Conservation (phyloP, 495 filamentous ascomycete species). For the Filosporella fistucella region DNA sequence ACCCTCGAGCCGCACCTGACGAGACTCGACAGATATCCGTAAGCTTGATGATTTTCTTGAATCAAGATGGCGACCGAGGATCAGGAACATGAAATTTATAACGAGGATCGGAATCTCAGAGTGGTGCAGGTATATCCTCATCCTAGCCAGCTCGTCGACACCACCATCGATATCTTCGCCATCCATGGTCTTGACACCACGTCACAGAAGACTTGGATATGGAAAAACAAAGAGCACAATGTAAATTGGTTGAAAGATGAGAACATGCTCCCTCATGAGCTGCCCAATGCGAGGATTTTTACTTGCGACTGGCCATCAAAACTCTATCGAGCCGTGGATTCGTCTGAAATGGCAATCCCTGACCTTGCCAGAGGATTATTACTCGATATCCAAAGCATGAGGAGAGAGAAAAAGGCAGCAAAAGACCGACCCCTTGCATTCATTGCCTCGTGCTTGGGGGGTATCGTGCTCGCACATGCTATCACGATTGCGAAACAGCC, state of each 20-base stretch:
- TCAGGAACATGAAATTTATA: too few relatives aligned
- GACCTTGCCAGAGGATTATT: not conserved
- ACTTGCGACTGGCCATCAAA: not conserved
- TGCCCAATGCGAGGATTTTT: not conserved
- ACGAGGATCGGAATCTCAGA: too few relatives aligned
- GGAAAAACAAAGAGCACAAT: slow-evolving; percentile 1
- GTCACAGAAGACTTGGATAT: slow-evolving; percentile 20
- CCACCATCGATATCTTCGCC: slow-evolving; percentile 4
- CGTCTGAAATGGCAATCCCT: not conserved
- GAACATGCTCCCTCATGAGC: slow-evolving; percentile 19
- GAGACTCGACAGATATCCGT: too few relatives aligned
- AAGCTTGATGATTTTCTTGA: too few relatives aligned
- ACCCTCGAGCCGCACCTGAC: too few relatives aligned
- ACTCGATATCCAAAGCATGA: not conserved
- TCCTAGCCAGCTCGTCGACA: too few relatives aligned
- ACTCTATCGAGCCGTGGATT: not conserved
- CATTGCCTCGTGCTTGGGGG: slow-evolving; percentile 33
- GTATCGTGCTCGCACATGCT: slow-evolving; percentile 29
- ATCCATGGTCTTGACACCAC: slow-evolving; percentile 26
- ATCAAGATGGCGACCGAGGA: too few relatives aligned
- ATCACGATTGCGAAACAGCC: slow-evolving; percentile 9
- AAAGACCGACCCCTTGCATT: slow-evolving; percentile 29
- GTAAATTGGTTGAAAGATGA: slow-evolving; percentile 27
- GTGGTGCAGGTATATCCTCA: too few relatives aligned
- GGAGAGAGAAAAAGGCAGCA: not conserved